These are phyloP conservation scores for Podila clonocystis DNA, from an alignment of 192 early-diverging fungal genomes.

Conservation along the genomic window DNA sequence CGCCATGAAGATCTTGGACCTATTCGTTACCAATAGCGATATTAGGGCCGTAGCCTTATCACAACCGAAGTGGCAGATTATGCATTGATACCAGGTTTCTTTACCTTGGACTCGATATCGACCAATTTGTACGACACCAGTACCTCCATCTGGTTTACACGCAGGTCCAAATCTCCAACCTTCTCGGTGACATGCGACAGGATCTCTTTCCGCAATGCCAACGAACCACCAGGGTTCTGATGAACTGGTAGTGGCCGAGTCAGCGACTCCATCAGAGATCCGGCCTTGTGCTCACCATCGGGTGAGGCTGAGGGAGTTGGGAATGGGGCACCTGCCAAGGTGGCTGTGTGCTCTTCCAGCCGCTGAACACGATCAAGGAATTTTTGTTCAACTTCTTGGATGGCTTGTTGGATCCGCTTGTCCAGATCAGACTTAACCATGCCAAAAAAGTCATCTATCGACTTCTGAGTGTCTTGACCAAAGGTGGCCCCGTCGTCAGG, in stretches of 20 bases:
- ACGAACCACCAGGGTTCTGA: conserved; percentile 41
- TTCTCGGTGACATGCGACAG: conserved; percentile 47
- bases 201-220: conserved; percentile 46
- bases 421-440: conserved; percentile 50
- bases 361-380: conserved; percentile 42
- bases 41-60: neutral
- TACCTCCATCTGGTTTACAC: conserved; percentile 51
- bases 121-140: conserved; percentile 48
- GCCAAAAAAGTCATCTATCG: conserved; percentile 49
- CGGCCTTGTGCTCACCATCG: conserved; percentile 10
- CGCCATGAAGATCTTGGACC: conserved; percentile 50
- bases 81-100: neutral
- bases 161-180: conserved; percentile 44
- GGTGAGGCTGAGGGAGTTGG: neutral
- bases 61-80: neutral
- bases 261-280: conserved; percentile 45
- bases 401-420: conserved; percentile 49
- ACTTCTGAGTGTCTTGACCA: conserved; percentile 47
- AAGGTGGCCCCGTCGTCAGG: conserved; percentile 17
- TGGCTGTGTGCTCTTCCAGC: conserved; percentile 33
- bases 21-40: neutral
- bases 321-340: conserved; percentile 21
- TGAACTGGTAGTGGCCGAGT: conserved; percentile 17
- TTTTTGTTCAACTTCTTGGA: conserved; percentile 51
- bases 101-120: conserved; percentile 51